Evolutionary conservation across 805 yeast species (phyloP), one percentile per base, ranked within the genome.

Genomic region (Saccharomycopsis capsularis): DNA sequence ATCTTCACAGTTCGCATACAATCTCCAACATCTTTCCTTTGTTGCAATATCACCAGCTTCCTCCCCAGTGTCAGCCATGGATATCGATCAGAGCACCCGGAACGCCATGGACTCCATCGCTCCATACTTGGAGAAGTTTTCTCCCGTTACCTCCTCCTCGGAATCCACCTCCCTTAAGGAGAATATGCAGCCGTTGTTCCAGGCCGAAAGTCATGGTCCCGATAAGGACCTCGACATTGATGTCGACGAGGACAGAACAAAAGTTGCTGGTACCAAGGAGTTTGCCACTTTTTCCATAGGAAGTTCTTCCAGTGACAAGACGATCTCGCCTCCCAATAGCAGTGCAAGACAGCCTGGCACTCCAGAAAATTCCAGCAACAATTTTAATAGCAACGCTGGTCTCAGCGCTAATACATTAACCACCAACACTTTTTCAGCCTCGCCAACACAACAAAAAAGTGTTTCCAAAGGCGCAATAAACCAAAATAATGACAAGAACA

Each of bases 91-190:
- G 43, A 63, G 65, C 23, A 66, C 66, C 29, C 71, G 71, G 57
- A 78, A 71, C 54, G 91, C 91, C 11, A 81, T 84, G 70, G 90
- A 86, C 9, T 75, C 87, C 0, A 78, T 85, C 40, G 91, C 91
- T 0, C 93, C 95, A 2, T 82, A 85, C 60, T 63, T 85, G 37
- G 89, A 82, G 60, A 71, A 78, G 1, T 85, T 82, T 62, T 74
- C 78, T 3, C 93, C 93, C 3, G 85, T 82, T 59, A 75, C 89
- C 0, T 75, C 82, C 0, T 71, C 78, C 3, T 68, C 73, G 44
- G 77, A 72, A 55, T 70, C 70, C 56, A 68, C 63, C 57, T 19
- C 22, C 23, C 32, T 43, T 9, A 15, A 41, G 19, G 9, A 19
- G n/a, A 2, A 9, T 11, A 11, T n/a, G 9, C 43, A 21, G 11